Base-by-base conservation (phyloP, 768 basidiomycete genomes). In the Xanthoconium purpureum region DNA sequence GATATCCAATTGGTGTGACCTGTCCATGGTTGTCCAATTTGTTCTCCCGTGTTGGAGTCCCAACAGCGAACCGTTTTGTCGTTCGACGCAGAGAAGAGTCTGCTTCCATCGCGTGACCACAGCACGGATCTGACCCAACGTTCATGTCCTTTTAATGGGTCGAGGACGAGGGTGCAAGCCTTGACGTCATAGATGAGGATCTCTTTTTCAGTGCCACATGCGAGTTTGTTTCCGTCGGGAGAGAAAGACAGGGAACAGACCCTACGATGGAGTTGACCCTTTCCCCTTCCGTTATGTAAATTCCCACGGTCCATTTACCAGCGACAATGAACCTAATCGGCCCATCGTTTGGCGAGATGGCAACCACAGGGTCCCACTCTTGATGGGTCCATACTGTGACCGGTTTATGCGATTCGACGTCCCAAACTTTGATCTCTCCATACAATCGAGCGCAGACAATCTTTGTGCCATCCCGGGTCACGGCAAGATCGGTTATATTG, bases 321-420 rank as follows among this genome's bases (percentile, higher is more conserved):
- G 37, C 20, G 5, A 57, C 62, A 39, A 59, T 20, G 12, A 56
- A n/a, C n/a, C n/a, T n/a, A n/a, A n/a, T n/a, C n/a, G n/a, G 33
- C 30, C 11, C 35, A 14, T 32, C 51, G 14, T 63, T 44, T 1
- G 53, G 52, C 3, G 49, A 59, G 38, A 59, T 43, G 24, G 49
- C 24, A 35, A 56, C 13, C 11, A 0, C 6, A 6, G 50, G 12
- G 12, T 0, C 13, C 0, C 3, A 0, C 4, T 7, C 20, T 6
- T 17, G 17, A n/a, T 51, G 51, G 28, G 3, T 48, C 61, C 57
- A 55, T 37, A 55, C 47, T 6, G 17, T 10, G 47, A 53, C 5
- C 6, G 50, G 15, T 8, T 32, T 8, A 5, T 46, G 58, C 5
- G 62, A 45, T 24, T 30, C 40, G 15, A 35, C 40, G 14, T 57